phyloP scores from a whole-genome alignment of 768 basidiomycete genomes.

The Termitomyces sp. region DNA sequence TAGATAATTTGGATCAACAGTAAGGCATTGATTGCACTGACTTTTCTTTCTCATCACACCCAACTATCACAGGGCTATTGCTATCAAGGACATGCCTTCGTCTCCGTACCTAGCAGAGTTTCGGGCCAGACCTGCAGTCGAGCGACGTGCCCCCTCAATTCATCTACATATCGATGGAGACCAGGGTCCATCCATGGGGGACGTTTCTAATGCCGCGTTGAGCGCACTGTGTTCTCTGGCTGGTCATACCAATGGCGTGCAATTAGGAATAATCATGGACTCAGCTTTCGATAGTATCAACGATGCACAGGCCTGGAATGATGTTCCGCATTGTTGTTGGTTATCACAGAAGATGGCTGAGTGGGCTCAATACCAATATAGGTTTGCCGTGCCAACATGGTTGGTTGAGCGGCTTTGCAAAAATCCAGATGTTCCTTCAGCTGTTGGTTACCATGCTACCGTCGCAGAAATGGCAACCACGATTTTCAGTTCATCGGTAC shows the following conservation, averaged over 20 bases:
- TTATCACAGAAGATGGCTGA: constrained; percentile 72
- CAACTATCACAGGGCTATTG: constrained; percentile 42
- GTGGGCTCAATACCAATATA: constrained; percentile 92
- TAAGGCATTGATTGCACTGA: constrained; percentile 32
- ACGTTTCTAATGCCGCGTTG: constrained; percentile 74
- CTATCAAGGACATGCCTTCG: constrained; percentile 64
- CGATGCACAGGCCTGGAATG: constrained; percentile 58
- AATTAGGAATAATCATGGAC: constrained; percentile 70
- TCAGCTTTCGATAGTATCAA: constrained; percentile 71
- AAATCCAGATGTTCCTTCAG: constrained; percentile 48
- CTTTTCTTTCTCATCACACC: constrained; percentile 7
- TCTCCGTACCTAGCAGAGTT: constrained; percentile 86
- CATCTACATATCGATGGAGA: constrained; percentile 89
- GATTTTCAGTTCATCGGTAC: constrained; percentile 78
- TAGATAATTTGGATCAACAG: constrained; percentile 65
- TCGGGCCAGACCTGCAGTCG: constrained; percentile 70
- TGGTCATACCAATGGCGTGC: constrained; percentile 71
- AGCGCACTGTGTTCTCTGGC: constrained; percentile 70
- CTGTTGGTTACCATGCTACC: constrained; percentile 52
- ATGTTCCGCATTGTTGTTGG: constrained; percentile 77
- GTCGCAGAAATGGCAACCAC: constrained; percentile 77
- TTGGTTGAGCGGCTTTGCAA: constrained; percentile 75
- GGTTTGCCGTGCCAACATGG: constrained; percentile 84
- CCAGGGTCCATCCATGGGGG: constrained; percentile 69
- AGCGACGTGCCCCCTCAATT: constrained; percentile 85